Evolutionary conservation across 75 land plant genomes (phyloP).

Genomic region (Selaginella tamariscina): DNA sequence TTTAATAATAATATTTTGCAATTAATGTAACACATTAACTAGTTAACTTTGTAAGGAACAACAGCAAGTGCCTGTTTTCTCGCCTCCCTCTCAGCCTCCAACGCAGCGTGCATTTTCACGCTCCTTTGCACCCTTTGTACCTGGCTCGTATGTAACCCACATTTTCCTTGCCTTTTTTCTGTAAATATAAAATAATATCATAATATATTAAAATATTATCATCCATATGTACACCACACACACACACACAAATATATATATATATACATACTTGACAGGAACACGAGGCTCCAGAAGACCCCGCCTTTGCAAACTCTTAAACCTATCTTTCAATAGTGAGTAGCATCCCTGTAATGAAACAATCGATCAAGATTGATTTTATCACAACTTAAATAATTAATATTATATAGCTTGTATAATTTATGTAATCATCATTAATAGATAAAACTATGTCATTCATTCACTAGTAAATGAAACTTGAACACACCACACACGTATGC

Average conservation of each 20-base stretch:
- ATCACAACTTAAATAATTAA: not conserved
- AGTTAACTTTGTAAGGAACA: too few relatives aligned
- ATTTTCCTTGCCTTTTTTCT: slow-evolving; percentile 20
- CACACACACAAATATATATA: too few relatives aligned
- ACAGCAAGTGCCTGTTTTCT: slow-evolving; percentile 20
- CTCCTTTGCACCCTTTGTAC: slow-evolving; percentile 23
- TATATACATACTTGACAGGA: slow-evolving; percentile 1
- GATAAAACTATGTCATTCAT: not conserved
- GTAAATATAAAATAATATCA: slow-evolving; percentile 2
- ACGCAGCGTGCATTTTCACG: slow-evolving; percentile 28
- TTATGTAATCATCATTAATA: not conserved
- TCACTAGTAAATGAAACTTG: not conserved
- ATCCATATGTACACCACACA: too few relatives aligned
- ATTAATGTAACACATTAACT: too few relatives aligned
- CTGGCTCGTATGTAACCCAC: slow-evolving; percentile 25
- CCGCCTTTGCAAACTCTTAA: slow-evolving; percentile 70
- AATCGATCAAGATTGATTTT: not conserved
- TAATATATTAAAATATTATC: too few relatives aligned
- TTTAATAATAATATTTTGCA: not conserved
- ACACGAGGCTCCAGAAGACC: slow-evolving; percentile 61
- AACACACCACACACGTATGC: not conserved
- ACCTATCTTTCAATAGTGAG: slow-evolving; percentile 77
- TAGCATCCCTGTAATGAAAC: slow-evolving; percentile 78
- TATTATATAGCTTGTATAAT: not conserved
- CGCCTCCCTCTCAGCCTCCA: slow-evolving; percentile 20